Evolutionary conservation across 495 filamentous ascomycete species (phyloP), one percentile per base, ranked within the genome.

Genomic region (Trichoderma erinaceum): DNA sequence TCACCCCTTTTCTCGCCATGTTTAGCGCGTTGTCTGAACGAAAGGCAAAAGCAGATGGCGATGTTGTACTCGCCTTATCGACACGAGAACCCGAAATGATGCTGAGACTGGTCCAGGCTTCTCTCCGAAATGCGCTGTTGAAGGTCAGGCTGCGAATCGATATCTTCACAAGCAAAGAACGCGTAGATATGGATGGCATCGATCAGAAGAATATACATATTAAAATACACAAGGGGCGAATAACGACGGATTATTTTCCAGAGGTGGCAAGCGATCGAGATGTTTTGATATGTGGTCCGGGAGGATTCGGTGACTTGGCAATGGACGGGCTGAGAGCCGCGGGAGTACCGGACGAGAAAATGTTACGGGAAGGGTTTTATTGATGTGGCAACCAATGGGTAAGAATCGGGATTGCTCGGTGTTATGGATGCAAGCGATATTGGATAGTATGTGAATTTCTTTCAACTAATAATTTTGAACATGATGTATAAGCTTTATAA

Each of bases 51-150:
- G 56, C 25, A 3, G 15, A 61, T 32, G 56, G 56, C 27, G 27
- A 61, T 61, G 56, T 61, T 15, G 56, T 61, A 32, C 56, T 61
- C 12, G 56, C 56, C 12, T 21, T 61, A 18, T 61, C 56, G 3
- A 61, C 56, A 15, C 56, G 56, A 61, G 56, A 61, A 32, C 56
- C 56, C 10, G 56, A 61, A 12, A 29, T 61, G 56, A 61, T 61
- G 56, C 56, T 61, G 11, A 18, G 27, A 29, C 25, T 61, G 3
- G n/a, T 61, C 25, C 56, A 61, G 16, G 12, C 56, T 27, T 61
- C 56, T 32, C 56, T 61, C 16, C 56, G 56, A 13, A 29, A 61
- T 18, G 27, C 56, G 0, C 16, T 25, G 0, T 61, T 21, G 25
- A 61, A 16, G 11, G 25, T 61, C n/a, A 29, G 27, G 11, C 11